Conservation (phyloP, 2,329 filamentous ascomycete species). For the Thielaviopsis euricoi region DNA sequence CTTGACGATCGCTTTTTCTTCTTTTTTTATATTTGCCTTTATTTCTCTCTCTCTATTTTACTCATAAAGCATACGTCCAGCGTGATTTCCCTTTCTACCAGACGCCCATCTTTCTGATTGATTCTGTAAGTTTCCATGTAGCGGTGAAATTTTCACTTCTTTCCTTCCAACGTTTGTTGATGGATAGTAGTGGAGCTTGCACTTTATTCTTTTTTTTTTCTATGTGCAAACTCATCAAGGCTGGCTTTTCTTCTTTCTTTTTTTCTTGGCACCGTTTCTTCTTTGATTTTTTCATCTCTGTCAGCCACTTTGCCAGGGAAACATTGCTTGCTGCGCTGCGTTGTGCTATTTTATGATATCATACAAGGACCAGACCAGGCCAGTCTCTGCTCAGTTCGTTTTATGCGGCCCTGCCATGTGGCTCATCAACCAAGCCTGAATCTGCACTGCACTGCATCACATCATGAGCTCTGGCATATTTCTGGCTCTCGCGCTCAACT, state of each 20-base stretch:
- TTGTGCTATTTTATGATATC: too few relatives aligned
- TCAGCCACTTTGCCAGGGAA: too few relatives aligned
- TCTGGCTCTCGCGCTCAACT: neutral
- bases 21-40: neutral
- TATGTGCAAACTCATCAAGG: too few relatives aligned
- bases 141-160: neutral
- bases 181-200: neutral
- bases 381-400: neutral
- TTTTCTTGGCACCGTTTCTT: neutral
- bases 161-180: neutral
- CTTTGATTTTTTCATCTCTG: too few relatives aligned
- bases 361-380: neutral
- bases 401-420: neutral
- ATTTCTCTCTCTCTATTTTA: neutral
- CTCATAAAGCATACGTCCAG: too few relatives aligned
- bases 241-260: neutral
- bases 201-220: neutral
- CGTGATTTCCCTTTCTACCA: too few relatives aligned
- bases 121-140: neutral
- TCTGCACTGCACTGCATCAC: too few relatives aligned
- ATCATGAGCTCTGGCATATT: neutral
- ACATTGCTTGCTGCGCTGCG: too few relatives aligned
- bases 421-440: too few relatives aligned
- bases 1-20: neutral
- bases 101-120: too few relatives aligned